Evolutionary conservation across 768 basidiomycete genomes (phyloP).

Genomic region (Tylopilus plumbeoviolaceoides): DNA sequence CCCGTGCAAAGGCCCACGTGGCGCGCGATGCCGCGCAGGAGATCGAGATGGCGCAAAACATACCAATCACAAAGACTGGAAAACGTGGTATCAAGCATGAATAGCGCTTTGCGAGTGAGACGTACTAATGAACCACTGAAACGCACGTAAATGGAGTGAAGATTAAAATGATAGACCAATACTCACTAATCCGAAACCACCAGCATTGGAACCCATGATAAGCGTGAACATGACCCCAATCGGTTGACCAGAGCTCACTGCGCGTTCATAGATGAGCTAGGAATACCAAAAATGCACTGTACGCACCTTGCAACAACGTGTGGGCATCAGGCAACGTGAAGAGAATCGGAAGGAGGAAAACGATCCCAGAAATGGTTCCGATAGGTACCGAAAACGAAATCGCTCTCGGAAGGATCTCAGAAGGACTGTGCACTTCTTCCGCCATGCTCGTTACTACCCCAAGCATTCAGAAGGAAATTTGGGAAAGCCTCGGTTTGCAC

Average conservation of each 20-base stretch:
- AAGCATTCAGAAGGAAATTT: not conserved
- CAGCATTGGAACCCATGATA: conserved; percentile 56
- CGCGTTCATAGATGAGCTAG: not conserved
- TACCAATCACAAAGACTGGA: conserved; percentile 48
- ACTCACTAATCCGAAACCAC: conserved; percentile 59
- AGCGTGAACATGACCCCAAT: conserved; percentile 59
- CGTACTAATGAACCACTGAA: conserved; percentile 42
- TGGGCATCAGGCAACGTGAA: conserved; percentile 60
- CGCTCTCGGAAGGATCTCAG: conserved; percentile 50
- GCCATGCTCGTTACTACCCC: conserved; percentile 57
- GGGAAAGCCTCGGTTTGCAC: conserved; percentile 5
- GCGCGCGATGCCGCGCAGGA: conserved; percentile 64
- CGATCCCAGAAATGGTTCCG: conserved; percentile 45
- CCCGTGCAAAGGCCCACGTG: conserved; percentile 70
- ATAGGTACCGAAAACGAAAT: conserved; percentile 53
- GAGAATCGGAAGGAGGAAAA: conserved; percentile 58
- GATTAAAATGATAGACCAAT: not conserved
- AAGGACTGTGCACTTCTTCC: conserved; percentile 61
- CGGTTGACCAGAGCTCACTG: conserved; percentile 60
- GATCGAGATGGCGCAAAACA: conserved; percentile 66
- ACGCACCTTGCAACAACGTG: conserved; percentile 47
- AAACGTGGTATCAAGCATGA: not conserved
- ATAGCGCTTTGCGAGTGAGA: not conserved
- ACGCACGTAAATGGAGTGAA: not conserved
- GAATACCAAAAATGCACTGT: not conserved